A percentile compares a stretch with the other conserved stretches of the same genome.
These are phyloP conservation scores for Quercus mongolica DNA, from an alignment of 306 rosid genomes.

Conservation along the genomic window DNA sequence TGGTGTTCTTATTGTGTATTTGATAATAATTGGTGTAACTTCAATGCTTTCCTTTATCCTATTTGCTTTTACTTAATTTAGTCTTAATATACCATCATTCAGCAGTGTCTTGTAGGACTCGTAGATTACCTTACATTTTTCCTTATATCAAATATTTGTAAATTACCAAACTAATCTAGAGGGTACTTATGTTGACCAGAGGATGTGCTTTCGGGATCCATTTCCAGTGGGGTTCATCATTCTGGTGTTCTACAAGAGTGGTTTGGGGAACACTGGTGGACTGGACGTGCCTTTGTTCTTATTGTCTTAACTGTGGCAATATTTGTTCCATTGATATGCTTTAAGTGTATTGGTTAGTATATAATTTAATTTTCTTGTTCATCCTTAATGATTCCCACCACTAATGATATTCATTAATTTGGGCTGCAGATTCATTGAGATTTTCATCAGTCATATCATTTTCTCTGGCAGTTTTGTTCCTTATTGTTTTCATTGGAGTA, in stretches of 20 bases:
- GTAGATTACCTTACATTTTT: too few species aligned
- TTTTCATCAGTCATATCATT: conserved; percentile 35
- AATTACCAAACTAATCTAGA: too few species aligned
- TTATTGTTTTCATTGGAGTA: conserved; percentile 32
- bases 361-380: too few species aligned
- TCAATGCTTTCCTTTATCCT: background rate
- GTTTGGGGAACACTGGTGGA: conserved; percentile 52
- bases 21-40: conserved; percentile 44
- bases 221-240: conserved; percentile 32
- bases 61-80: background rate
- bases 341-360: conserved; percentile 35
- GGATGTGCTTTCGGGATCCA: conserved; percentile 44
- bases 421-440: conserved; percentile 37
- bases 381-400: too few species aligned
- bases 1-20: conserved; percentile 36
- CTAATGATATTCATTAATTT: background rate
- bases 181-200: conserved; percentile 2
- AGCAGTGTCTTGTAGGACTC: too few species aligned
- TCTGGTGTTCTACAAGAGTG: conserved; percentile 40
- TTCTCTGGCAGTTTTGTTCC: conserved; percentile 39
- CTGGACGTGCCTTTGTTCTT: conserved; percentile 35
- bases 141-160: too few species aligned
- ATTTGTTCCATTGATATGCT: conserved; percentile 32
- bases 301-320: conserved; percentile 21
- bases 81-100: too few species aligned